Base-by-base conservation (phyloP, 768 basidiomycete species). In the Hygrophorus pudorinus region DNA sequence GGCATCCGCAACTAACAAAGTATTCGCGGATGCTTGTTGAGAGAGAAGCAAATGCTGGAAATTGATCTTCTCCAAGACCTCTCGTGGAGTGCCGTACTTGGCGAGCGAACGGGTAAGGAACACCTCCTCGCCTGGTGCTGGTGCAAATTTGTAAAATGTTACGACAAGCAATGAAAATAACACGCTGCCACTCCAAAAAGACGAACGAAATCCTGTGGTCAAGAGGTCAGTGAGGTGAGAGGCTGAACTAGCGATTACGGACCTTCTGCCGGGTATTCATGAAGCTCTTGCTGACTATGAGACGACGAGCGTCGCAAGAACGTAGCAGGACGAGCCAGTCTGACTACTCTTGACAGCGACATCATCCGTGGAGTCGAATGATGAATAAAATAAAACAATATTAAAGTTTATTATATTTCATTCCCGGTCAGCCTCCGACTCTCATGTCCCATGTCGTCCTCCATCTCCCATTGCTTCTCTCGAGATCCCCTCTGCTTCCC, bases 81-180 rank as follows among this genome's bases (percentile, higher is more conserved):
- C 70, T 21, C 61, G 54, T 4, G 82, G 67, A 1, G 75, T 69
- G 31, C 60, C 60, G 62, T 78, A 81, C 56, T 77, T 56, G 20
- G 70, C 66, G 53, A 88, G 75, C 73, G 76, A 83, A 34, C 73
- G 72, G 10, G 82, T 82, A 55, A 87, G 57, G 53, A 75, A 78
- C 40, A 69, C 73, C 47, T 83, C 76, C 31, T 82, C 73, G 24
- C 62, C 64, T 5, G 76, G 71, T 43, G 70, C 63, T 1, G 85
- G 85, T 2, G 82, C 79, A 55, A 68, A 81, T 60, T 85, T 85
- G 66, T 82, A 81, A 48, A 73, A 72, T 9, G 68, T 73, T 34
- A 68, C 75, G 34, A 63, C 70, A 7, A 68, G 63, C 33, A 79
- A 46, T 11, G 74, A 68, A 17, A 69, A 60, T 17, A 85, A 48